Base-by-base conservation (phyloP, 169 alveolate genomes). In the Plasmodium vivax region DNA sequence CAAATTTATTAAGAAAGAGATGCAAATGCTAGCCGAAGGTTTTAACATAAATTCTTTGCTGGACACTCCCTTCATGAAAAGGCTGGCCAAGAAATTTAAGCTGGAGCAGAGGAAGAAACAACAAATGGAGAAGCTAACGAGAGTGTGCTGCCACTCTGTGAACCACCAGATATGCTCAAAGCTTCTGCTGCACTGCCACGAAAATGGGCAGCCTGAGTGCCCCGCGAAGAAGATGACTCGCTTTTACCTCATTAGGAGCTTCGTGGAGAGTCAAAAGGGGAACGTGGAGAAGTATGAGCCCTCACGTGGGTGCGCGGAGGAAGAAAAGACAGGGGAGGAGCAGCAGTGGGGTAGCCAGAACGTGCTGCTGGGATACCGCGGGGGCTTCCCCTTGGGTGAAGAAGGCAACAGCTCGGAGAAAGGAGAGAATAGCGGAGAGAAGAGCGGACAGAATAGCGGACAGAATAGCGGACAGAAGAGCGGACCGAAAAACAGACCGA, bases 11-110 rank as follows among this genome's bases (percentile, higher is more conserved):
- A 51, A 56, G 19, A 83, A 34, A 2, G 91, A 83, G 58, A 83
- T 83, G 38, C 23, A 54, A 43, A 34, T 83, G 36, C 58, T 83
- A 62, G n/a, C 47, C 8, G 68, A 83, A 10, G 36, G 91, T 34
- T 83, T 83, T 23, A 58, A 83, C 5, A 56, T 83, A 6, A 56
- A 58, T 7, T 23, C 34, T 56, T 58, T 83, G 30, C 27, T 83
- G 8, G 12, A 27, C n/a, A 83, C 91, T 56, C 45, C 79, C 58
- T 83, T 83, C 43, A 83, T 83, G 91, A 83, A 58, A 43, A 83
- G 9, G 36, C 72, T 83, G 27, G 41, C 32, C 56, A 62, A 56
- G 2, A 56, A 83, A 1, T 83, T 54, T 83, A 81, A 36, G 51
- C n/a, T 19, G 1, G 19, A 79, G 51, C 1, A 10, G 36, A 10